phyloP scores from a whole-genome alignment of 2,329 filamentous ascomycete genomes.

The Incumbomyces lentus region DNA sequence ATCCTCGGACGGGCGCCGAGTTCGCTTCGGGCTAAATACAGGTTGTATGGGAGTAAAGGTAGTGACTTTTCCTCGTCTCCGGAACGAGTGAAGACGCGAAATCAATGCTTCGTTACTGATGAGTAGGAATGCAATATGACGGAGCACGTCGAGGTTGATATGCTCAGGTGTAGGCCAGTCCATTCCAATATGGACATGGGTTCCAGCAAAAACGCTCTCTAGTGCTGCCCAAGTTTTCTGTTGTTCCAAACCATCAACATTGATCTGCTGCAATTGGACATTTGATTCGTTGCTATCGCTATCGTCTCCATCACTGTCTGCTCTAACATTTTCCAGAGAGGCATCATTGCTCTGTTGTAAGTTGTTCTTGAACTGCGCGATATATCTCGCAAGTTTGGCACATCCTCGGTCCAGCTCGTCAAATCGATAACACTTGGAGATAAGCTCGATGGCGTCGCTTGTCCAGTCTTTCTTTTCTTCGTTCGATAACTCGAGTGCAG shows the following conservation, averaged over 20 bases:
- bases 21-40: background rate
- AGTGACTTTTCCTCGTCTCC: constrained; percentile 9
- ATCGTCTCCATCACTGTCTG: constrained; percentile 8
- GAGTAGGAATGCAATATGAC: constrained; percentile 15
- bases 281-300: constrained; percentile 13
- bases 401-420: background rate
- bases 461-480: background rate
- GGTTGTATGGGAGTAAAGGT: background rate
- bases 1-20: background rate
- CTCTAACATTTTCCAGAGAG: background rate
- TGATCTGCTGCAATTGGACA: constrained; percentile 10
- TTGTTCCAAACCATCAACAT: constrained; percentile 7
- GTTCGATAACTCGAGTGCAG: background rate
- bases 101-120: constrained; percentile 15
- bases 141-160: constrained; percentile 11
- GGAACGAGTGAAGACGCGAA: constrained; percentile 15
- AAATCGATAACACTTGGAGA: background rate
- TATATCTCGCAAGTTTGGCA: background rate
- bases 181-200: constrained; percentile 17
- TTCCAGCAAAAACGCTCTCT: constrained; percentile 13
- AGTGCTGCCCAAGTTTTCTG: constrained; percentile 8
- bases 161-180: constrained; percentile 9
- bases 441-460: background rate
- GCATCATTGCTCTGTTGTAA: background rate
- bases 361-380: constrained; percentile 1